These are phyloP conservation scores for Coprinopsis cinerea DNA, from an alignment of 768 basidiomycete species.

Conservation along the genomic window DNA sequence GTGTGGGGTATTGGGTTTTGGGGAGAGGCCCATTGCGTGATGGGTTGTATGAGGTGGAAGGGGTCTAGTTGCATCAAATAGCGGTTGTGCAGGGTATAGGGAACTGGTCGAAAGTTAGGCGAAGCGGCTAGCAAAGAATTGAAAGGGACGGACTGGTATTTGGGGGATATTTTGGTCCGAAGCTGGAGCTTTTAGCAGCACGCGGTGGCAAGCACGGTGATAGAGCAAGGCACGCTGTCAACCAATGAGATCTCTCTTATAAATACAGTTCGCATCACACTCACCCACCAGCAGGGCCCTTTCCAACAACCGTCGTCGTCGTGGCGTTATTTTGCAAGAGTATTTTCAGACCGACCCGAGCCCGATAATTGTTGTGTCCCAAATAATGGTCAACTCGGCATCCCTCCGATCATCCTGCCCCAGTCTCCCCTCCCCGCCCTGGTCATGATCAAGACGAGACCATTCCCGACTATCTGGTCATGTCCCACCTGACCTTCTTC, in stretches of 20 bases:
- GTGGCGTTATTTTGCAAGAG: too few species aligned
- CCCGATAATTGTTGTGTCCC: too few species aligned
- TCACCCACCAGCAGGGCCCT: background rate
- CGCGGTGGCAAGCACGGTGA: conserved; percentile 2
- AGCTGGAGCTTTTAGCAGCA: background rate
- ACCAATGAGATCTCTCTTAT: background rate
- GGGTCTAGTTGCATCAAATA: background rate
- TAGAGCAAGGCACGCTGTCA: background rate
- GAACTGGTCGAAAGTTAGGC: background rate
- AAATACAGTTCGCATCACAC: background rate
- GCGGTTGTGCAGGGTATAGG: background rate
- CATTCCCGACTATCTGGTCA: too few species aligned
- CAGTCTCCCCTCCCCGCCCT: too few species aligned
- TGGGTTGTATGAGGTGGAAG: background rate
- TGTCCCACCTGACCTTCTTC: too few species aligned
- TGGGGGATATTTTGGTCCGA: background rate
- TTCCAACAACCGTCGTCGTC: too few species aligned
- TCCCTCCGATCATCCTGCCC: too few species aligned
- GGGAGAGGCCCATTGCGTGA: background rate
- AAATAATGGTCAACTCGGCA: too few species aligned
- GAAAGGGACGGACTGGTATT: background rate
- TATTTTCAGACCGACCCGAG: too few species aligned
- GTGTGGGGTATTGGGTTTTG: background rate
- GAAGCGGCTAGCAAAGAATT: background rate
- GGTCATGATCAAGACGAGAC: too few species aligned